phyloP scores from a whole-genome alignment of 805 yeast genomes.

The Monosporozyma yasuniensis region DNA sequence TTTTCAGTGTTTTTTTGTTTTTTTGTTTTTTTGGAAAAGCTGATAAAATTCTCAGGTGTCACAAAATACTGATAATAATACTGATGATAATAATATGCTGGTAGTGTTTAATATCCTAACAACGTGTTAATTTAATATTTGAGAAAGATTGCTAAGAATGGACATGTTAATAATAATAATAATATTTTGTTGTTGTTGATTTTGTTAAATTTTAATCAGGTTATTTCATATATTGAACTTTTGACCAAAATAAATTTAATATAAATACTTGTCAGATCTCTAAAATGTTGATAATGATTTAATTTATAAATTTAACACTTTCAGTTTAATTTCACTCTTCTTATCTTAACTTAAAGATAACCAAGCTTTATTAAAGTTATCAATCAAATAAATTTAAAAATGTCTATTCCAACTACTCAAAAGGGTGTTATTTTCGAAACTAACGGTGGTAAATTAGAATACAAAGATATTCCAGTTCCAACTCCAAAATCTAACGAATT shows the following conservation, averaged over 20 bases:
- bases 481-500: constrained; percentile 55
- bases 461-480: constrained; percentile 50
- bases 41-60: background rate
- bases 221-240: no score
- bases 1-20: no score
- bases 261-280: background rate
- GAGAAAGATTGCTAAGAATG: no score
- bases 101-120: no score
- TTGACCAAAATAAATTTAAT: no score
- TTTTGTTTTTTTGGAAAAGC: no score
- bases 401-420: constrained; percentile 41
- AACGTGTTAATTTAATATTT: no score
- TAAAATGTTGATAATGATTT: background rate
- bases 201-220: no score
- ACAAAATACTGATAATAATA: background rate
- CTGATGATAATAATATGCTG: background rate
- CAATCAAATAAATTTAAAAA: constrained; percentile 9
- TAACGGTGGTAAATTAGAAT: constrained; percentile 37
- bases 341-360: background rate
- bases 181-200: no score
- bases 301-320: background rate
- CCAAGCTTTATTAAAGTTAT: background rate
- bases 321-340: background rate
- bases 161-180: no score
- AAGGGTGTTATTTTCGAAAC: constrained; percentile 41